Evolutionary conservation across 2,329 filamentous ascomycete species (phyloP), one percentile per base, ranked within the genome.

Genomic region (Akanthomyces dipterigenus): DNA sequence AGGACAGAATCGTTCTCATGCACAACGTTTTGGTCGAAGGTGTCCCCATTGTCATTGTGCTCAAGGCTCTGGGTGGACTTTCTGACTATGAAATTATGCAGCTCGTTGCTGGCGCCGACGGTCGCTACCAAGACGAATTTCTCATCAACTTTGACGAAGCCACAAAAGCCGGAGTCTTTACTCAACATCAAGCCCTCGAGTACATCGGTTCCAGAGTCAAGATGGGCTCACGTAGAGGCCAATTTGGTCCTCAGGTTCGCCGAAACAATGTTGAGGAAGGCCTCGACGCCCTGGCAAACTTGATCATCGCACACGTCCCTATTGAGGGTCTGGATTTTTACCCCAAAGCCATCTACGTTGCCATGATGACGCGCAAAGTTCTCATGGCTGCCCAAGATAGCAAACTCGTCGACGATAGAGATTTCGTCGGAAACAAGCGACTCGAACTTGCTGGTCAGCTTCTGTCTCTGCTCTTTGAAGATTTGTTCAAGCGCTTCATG

Each of bases 401-500:
- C 1, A 91, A 89, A 61, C 80, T 98, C 58, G 91, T 99, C 2
- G 95, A 99, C 68, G 95, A 99, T 72, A 85, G 95, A 71, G 96
- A 99, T 76, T 99, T 98, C 70, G 92, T 99, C 34, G 95, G 95
- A 66, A 99, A 99, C 77, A 99, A 99, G 77, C 87, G 95, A 63
- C 80, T 99, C 48, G 95, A 99, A 74, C 75, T 99, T 75, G 96
- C 96, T 59, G 95, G 95, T 0, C 95, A 98, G 75, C 87, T 99
- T 71, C 78, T 99, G 64, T 93, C 95, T 3, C 82, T 99, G 1
- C 82, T 99, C 0, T 99, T 99, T 67, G 96, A 99, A 75, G 96
- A 99, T 80, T 77, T 97, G 63, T 99, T 99, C 84, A 99, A 99
- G 78, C 90, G 91, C 63, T 97, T 97, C 74, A 90, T 91, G 68